Conservation (phyloP, 331 rosid species). For the Acacia concinna region DNA sequence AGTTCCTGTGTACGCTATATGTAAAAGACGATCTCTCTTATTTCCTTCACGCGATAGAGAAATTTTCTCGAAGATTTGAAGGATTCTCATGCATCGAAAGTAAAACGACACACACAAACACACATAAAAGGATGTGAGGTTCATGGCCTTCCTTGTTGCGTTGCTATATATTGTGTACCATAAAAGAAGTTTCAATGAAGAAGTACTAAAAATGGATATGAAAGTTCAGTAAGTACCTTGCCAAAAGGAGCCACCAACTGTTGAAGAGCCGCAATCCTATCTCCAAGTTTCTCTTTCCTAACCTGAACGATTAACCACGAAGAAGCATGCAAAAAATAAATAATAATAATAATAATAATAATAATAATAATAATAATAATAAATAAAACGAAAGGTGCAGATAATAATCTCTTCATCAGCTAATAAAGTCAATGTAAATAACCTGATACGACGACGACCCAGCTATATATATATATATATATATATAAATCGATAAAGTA, state of each 20-base stretch:
- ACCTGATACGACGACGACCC: background rate
- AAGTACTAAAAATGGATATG: background rate
- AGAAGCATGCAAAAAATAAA: background rate
- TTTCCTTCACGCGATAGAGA: too few relatives aligned
- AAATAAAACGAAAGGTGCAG: too few relatives aligned
- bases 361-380: too few relatives aligned
- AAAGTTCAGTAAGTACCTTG: conserved; percentile 47
- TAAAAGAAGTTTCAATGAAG: background rate
- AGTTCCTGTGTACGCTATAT: too few relatives aligned
- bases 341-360: too few relatives aligned
- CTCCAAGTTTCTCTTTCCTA: conserved; percentile 88
- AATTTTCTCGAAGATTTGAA: background rate
- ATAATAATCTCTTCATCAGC: background rate
- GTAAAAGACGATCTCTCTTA: too few relatives aligned
- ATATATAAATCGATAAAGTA: background rate
- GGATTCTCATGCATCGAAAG: background rate
- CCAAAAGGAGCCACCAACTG: conserved; percentile 95
- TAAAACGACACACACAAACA: too few relatives aligned
- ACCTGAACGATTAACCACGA: conserved; percentile 47
- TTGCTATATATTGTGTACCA: background rate
- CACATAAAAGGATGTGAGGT: background rate
- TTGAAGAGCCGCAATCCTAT: conserved; percentile 88
- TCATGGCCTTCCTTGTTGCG: background rate
- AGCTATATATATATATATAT: too few relatives aligned
- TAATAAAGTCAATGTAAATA: background rate